phyloP scores from a whole-genome alignment of 106 monocot genomes.

The Gastrodia elata region DNA sequence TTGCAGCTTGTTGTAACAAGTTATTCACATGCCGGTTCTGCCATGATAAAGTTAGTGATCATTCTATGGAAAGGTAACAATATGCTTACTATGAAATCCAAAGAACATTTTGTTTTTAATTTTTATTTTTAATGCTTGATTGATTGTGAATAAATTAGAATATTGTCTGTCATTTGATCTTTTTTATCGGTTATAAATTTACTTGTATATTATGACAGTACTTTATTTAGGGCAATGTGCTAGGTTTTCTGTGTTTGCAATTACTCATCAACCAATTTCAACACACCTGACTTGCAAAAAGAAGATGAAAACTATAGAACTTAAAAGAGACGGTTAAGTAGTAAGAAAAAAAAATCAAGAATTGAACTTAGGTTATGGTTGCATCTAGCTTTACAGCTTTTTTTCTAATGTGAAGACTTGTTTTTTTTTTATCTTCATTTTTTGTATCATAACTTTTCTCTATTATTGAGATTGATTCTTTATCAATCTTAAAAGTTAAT shows the following conservation, averaged over 20 bases:
- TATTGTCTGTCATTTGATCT: neutral
- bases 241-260: neutral
- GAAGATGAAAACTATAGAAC: neutral
- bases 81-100: neutral
- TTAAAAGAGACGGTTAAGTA: neutral
- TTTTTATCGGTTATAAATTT: neutral
- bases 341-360: neutral
- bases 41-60: slow-evolving; percentile 98
- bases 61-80: slow-evolving; percentile 92
- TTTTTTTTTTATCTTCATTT: no score
- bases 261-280: neutral
- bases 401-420: no score
- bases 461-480: no score
- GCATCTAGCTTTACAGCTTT: neutral
- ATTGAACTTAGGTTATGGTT: neutral
- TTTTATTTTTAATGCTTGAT: neutral
- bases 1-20: slow-evolving; percentile 93
- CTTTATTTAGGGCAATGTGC: neutral
- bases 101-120: neutral
- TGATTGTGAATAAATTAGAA: neutral
- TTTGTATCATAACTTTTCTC: no score
- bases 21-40: slow-evolving; percentile 94
- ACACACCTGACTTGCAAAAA: neutral
- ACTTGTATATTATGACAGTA: neutral
- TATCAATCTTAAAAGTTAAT: no score